Base-by-base conservation (phyloP, 192 early-diverging fungal genomes). In the Geranomyces variabilis region DNA sequence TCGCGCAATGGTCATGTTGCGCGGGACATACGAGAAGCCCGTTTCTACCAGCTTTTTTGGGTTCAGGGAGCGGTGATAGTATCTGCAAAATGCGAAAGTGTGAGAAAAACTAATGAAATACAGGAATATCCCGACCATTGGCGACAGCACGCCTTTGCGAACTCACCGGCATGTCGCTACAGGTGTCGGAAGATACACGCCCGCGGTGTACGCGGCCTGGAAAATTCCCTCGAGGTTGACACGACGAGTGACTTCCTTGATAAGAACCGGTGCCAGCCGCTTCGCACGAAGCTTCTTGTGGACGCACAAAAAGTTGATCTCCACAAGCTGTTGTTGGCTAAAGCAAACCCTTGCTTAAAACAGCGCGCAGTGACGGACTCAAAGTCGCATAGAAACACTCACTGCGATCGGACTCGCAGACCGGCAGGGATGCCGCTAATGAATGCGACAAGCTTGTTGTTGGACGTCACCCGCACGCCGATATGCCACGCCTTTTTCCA, bases 191-290 rank as follows among this genome's bases (percentile, higher is more conserved):
- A 99, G 75, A 58, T 90, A 86, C 26, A 89, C 85, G 36, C 97
- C 97, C 17, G 92, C 95, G 44, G 97, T 99, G 80, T 98, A 99
- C 8, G 93, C 91, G 29, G 97, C 97, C 79, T 99, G 97, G 89
- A 98, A 99, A 57, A 96, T 93, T 30, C 93, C 94, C 65, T 90
- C 84, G 30, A 94, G 73, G 77, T 99, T 92, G 41, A 94, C 92
- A 17, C 93, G 89, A 30, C 97, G 87, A 5, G 97, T 99, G 34
- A 99, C 91, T 79, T 99, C 97, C 80, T 95, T 92, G 84, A 99
- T 99, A 58, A 99, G 78, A 21, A 99, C 88, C 33, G 97, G 97
- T 28, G 97, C 90, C 65, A 99, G 83, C 65, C 97, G 90, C 80
- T 98, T 97, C 63, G 88, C 86, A 44, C 97, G 90, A 62, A 99